Percentiles rank a stretch among this genome's conserved stretches.
Evolutionary conservation across 257 asterid species (phyloP).

Genomic region (Cinchona pubescens): DNA sequence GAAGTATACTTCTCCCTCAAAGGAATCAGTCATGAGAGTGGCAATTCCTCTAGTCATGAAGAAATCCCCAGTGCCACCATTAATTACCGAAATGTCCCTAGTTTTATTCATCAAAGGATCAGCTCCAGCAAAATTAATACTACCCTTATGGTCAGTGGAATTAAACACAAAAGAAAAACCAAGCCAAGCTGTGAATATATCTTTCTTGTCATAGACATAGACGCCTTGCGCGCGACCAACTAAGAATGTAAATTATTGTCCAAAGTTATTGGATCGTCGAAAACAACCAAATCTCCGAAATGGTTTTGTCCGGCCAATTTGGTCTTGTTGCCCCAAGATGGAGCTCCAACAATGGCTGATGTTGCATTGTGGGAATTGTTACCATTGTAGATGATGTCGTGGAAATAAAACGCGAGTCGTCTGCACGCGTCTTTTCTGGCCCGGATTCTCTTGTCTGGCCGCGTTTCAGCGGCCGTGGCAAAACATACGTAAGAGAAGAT

Average conservation of each 20-base stretch:
- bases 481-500: slow-evolving; percentile 3
- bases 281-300: slow-evolving; percentile 41
- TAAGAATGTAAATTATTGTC: slow-evolving; percentile 41
- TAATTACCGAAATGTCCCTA: slow-evolving; percentile 43
- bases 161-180: slow-evolving; percentile 41
- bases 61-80: slow-evolving; percentile 51
- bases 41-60: slow-evolving; percentile 47
- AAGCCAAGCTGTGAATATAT: slow-evolving; percentile 39
- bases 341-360: slow-evolving; percentile 36
- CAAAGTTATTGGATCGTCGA: slow-evolving; percentile 46
- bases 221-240: slow-evolving; percentile 56
- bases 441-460: background rate
- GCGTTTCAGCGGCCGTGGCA: background rate
- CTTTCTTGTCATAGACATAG: slow-evolving; percentile 40
- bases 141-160: slow-evolving; percentile 36
- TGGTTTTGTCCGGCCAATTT: slow-evolving; percentile 27
- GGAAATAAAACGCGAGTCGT: slow-evolving; percentile 33
- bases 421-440: slow-evolving; percentile 32
- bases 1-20: slow-evolving; percentile 42
- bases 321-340: slow-evolving; percentile 36
- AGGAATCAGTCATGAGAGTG: slow-evolving; percentile 41
- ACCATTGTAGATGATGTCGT: slow-evolving; percentile 40
- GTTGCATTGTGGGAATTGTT: slow-evolving; percentile 37
- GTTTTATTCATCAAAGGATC: slow-evolving; percentile 45
- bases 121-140: slow-evolving; percentile 40